Conservation (phyloP, 495 filamentous ascomycete species). For the Tirmania nivea region DNA sequence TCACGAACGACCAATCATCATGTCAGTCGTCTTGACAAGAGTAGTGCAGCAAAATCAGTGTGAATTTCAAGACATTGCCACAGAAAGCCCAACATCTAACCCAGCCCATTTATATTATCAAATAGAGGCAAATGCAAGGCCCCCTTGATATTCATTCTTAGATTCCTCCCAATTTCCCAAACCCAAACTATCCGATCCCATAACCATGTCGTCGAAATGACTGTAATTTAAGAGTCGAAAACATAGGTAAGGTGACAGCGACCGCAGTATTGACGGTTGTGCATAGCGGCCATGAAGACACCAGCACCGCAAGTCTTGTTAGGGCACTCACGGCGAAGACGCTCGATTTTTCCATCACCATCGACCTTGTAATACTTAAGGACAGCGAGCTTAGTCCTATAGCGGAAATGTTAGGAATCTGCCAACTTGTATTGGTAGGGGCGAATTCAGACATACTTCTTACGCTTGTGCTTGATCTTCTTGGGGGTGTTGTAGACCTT, state of each 20-base stretch:
- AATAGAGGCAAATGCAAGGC: too few relatives aligned
- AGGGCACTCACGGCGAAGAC: slow-evolving; percentile 91
- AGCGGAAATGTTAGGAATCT: background rate
- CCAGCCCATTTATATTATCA: too few relatives aligned
- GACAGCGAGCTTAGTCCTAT: slow-evolving; percentile 91
- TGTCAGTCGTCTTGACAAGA: too few relatives aligned
- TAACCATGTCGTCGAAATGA: slow-evolving; percentile 3
- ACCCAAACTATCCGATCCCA: background rate
- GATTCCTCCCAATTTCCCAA: background rate
- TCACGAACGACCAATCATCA: too few relatives aligned
- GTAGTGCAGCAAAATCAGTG: too few relatives aligned
- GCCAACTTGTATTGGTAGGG: background rate
- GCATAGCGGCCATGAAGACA: slow-evolving; percentile 99
- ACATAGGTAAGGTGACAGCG: slow-evolving; percentile 99
- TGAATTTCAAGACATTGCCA: too few relatives aligned
- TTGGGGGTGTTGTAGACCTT: slow-evolving; percentile 99
- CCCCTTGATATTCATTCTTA: background rate
- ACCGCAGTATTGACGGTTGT: slow-evolving; percentile 98
- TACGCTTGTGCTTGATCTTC: slow-evolving; percentile 99
- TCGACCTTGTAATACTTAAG: slow-evolving; percentile 99
- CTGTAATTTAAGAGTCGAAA: slow-evolving; percentile 53
- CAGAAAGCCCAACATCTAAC: too few relatives aligned
- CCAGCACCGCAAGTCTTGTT: slow-evolving; percentile 86
- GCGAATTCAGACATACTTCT: slow-evolving; percentile 29
- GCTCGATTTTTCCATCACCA: slow-evolving; percentile 98